A percentile compares a stretch with the other conserved stretches of the same genome.
These are phyloP conservation scores for Trichosporon faecale DNA, from an alignment of 1,284 basidiomycete species.

Conservation along the genomic window DNA sequence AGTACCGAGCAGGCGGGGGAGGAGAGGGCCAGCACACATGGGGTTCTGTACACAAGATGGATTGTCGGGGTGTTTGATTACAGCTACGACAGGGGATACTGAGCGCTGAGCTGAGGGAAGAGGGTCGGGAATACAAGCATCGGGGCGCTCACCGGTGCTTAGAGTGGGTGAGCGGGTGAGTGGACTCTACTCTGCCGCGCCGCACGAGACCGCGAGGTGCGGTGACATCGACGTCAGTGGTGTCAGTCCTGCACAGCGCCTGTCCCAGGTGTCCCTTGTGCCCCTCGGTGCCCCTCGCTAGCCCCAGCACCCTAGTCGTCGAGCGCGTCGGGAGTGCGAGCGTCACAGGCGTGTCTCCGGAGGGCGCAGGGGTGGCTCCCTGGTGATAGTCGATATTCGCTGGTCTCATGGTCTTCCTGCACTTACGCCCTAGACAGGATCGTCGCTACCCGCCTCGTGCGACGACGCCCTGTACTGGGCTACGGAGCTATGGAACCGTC, in stretches of 20 bases:
- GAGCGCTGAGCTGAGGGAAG: not conserved
- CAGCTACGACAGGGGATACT: not conserved
- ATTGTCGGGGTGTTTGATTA: not conserved
- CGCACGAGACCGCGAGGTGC: not conserved
- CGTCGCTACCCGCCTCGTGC: not conserved
- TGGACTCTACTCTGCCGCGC: not conserved
- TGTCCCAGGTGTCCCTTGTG: too few species aligned
- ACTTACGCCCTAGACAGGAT: not conserved
- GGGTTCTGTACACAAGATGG: conserved; percentile 1
- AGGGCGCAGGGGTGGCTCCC: too few species aligned
- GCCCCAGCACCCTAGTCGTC: too few species aligned
- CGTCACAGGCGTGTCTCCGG: too few species aligned
- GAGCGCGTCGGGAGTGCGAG: too few species aligned
- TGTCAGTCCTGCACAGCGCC: not conserved
- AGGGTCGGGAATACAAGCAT: not conserved
- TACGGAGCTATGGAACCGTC: not conserved
- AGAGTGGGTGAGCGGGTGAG: not conserved
- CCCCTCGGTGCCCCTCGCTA: not conserved
- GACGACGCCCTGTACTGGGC: not conserved
- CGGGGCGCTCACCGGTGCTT: not conserved
- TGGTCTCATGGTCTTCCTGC: not conserved
- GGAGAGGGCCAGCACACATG: not conserved
- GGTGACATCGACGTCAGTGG: not conserved
- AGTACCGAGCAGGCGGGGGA: conserved; percentile 1
- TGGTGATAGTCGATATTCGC: too few species aligned